Evolutionary conservation across 371 early-diverging fungal genomes (phyloP).

Genomic region (Mucor mucedo): DNA sequence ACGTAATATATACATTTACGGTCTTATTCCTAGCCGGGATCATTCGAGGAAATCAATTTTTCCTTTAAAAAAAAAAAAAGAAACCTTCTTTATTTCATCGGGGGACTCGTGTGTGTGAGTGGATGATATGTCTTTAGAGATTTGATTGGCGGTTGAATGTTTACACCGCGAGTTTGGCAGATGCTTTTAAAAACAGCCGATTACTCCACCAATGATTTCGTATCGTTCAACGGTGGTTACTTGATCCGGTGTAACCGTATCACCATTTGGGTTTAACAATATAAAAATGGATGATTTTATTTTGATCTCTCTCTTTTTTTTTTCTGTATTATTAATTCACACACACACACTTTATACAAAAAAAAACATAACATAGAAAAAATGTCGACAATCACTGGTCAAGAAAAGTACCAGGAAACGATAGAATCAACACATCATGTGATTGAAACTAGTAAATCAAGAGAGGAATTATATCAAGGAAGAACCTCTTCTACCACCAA

Average conservation of each 20-base stretch:
- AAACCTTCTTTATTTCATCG: too few relatives aligned
- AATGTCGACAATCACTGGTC: not conserved
- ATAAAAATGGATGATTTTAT: not conserved
- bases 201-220: not conserved
- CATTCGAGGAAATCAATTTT: too few relatives aligned
- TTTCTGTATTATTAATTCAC: not conserved
- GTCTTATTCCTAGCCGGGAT: too few relatives aligned
- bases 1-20: too few relatives aligned
- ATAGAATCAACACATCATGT: not conserved
- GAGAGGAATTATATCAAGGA: conserved; percentile 17
- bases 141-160: too few relatives aligned
- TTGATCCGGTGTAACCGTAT: conserved; percentile 12
- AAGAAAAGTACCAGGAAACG: not conserved
- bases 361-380: not conserved
- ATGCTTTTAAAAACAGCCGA: not conserved
- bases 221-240: not conserved
- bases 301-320: not conserved
- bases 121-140: too few relatives aligned
- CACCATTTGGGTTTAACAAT: too few relatives aligned
- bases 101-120: too few relatives aligned
- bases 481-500: conserved; percentile 4
- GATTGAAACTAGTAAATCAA: not conserved
- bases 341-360: too few relatives aligned
- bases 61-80: too few relatives aligned
- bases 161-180: too few relatives aligned